Percentiles rank a stretch among this genome's conserved stretches.
These are phyloP conservation scores for Calycina herbarum DNA, from an alignment of 2,329 filamentous ascomycete species.

Conservation along the genomic window DNA sequence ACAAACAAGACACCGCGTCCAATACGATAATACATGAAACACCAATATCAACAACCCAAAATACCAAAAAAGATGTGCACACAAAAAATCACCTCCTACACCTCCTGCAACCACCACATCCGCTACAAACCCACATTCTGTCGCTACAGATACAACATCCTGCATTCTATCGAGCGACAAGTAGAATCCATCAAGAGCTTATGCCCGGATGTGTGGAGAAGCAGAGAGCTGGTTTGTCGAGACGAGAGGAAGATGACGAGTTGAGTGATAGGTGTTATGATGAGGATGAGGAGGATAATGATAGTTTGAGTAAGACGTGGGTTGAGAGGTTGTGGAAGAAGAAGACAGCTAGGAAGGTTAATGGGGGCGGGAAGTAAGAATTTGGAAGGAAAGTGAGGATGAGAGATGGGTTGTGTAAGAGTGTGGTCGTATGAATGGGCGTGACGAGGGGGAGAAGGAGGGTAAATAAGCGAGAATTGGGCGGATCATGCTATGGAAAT, in stretches of 20 bases:
- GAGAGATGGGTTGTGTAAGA: not conserved
- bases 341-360: not conserved
- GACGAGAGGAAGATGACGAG: not conserved
- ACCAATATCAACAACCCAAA: not conserved
- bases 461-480: too few species aligned
- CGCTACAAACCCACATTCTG: not conserved
- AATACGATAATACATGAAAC: too few species aligned
- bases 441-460: too few species aligned
- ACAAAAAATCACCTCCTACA: conserved; percentile 1
- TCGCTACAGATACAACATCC: not conserved
- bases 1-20: too few species aligned
- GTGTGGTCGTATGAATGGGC: not conserved
- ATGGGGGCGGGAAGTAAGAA: not conserved
- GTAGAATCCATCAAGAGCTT: not conserved
- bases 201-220: not conserved
- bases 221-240: not conserved
- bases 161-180: not conserved
- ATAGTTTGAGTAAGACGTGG: not conserved
- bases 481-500: too few species aligned
- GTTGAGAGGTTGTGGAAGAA: not conserved
- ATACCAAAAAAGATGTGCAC: not conserved
- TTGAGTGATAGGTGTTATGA: not conserved
- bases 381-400: not conserved
- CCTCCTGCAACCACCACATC: not conserved
- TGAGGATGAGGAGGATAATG: not conserved